Percentiles rank a stretch among this genome's conserved stretches.
phyloP scores from a whole-genome alignment of 1,284 basidiomycete genomes.

The Pulveroboletus ridleyi region DNA sequence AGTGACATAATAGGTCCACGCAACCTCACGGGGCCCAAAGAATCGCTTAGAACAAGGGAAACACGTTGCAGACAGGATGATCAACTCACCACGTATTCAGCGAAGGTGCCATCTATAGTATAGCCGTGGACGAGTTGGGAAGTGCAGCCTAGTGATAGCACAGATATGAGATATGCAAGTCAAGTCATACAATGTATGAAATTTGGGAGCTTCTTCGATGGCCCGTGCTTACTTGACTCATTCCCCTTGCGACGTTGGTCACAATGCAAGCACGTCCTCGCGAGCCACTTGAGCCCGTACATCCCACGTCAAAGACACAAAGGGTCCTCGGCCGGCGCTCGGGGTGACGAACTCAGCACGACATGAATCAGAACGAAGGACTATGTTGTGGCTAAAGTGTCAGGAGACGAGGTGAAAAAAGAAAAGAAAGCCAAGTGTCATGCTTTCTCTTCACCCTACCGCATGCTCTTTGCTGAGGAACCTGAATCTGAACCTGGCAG shows the following conservation, averaged over 20 bases:
- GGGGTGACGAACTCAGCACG: too few species aligned
- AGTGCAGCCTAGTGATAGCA: slow-evolving; percentile 42
- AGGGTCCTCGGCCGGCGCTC: too few species aligned
- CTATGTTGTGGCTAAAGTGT: too few species aligned
- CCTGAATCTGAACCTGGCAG: slow-evolving; percentile 26
- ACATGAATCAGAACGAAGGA: too few species aligned
- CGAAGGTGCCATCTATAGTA: slow-evolving; percentile 62
- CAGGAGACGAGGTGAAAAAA: neutral
- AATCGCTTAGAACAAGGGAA: neutral
- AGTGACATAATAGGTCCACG: slow-evolving; percentile 69
- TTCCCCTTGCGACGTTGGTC: slow-evolving; percentile 63
- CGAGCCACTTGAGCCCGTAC: slow-evolving; percentile 75
- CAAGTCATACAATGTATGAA: neutral
- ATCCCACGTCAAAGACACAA: too few species aligned
- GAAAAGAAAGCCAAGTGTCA: neutral
- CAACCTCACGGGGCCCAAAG: slow-evolving; percentile 41
- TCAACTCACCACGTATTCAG: slow-evolving; percentile 50
- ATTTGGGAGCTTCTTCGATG: slow-evolving; percentile 1
- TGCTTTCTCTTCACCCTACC: neutral
- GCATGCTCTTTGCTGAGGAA: slow-evolving; percentile 13
- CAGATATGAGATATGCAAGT: too few species aligned
- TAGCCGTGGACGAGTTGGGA: slow-evolving; percentile 57
- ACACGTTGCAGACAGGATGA: neutral
- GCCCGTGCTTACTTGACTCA: slow-evolving; percentile 52
- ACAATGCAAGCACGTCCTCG: slow-evolving; percentile 66